Percentiles rank a stretch among this genome's conserved stretches.
phyloP scores from a whole-genome alignment of 208 protist species.

The Leishmania martiniquensis region DNA sequence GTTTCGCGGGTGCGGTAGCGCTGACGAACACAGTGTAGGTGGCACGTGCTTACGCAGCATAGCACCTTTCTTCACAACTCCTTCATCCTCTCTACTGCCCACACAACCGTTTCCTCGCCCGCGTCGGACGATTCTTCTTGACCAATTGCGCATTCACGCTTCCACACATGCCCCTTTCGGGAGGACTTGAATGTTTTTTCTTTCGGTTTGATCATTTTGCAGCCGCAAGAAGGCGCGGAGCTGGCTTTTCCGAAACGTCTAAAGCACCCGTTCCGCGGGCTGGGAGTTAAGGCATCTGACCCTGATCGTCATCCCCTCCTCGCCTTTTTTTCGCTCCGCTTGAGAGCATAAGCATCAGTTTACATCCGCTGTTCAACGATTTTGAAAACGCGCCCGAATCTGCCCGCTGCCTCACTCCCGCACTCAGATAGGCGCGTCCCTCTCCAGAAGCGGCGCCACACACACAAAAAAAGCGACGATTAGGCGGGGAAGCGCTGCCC shows the following conservation, averaged over 20 bases:
- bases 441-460: neutral
- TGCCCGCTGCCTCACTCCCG: too few relatives aligned
- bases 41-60: neutral
- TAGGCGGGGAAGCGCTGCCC: too few relatives aligned
- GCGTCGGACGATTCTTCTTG: neutral
- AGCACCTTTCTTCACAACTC: neutral
- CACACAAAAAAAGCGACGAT: neutral
- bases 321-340: neutral
- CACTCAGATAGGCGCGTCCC: neutral
- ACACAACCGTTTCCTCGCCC: neutral
- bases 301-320: slow-evolving; percentile 2
- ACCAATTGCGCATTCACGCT: neutral
- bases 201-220: neutral
- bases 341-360: neutral
- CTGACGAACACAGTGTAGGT: neutral
- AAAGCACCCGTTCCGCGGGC: neutral
- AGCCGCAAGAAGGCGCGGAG: neutral
- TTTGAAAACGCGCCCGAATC: neutral
- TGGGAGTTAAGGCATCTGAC: neutral
- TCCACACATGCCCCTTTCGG: too few relatives aligned
- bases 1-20: neutral
- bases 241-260: neutral
- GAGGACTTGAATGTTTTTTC: neutral
- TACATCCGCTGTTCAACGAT: neutral
- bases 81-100: neutral